A percentile compares a stretch with the other conserved stretches of the same genome.
Conservation (phyloP, 495 filamentous ascomycete genomes). For the Penicillium cosmopolitanum region DNA sequence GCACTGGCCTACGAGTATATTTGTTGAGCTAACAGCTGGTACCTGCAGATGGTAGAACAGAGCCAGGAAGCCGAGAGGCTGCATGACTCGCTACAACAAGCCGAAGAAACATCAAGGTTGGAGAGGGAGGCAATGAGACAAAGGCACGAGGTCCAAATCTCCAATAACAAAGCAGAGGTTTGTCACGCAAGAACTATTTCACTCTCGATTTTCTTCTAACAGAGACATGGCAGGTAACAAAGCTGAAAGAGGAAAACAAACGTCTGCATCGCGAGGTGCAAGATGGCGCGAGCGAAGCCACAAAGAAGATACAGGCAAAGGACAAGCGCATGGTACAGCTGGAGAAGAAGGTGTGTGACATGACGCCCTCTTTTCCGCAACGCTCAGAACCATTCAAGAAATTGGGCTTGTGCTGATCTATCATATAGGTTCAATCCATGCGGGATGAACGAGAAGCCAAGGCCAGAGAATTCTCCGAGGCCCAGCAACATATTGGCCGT, state of each 20-base stretch:
- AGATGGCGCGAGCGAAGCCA: conserved; percentile 24
- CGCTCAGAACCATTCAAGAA: not conserved
- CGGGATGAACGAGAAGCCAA: conserved; percentile 46
- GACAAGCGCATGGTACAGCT: conserved; percentile 40
- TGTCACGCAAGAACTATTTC: not conserved
- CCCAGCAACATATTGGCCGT: conserved; percentile 52
- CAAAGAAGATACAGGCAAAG: conserved; percentile 40
- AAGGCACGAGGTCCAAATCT: conserved; percentile 23
- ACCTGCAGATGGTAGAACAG: conserved; percentile 28
- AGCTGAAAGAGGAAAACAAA: conserved; percentile 30
- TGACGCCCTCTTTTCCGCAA: not conserved
- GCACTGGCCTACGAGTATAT: too few relatives aligned
- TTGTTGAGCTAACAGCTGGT: conserved; percentile 13
- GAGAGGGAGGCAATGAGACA: conserved; percentile 24
- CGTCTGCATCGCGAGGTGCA: conserved; percentile 34
- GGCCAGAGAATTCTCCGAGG: conserved; percentile 52
- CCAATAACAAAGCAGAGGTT: conserved; percentile 31
- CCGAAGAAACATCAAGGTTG: conserved; percentile 23
- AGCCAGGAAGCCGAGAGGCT: conserved; percentile 27
- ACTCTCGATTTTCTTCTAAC: conserved; percentile 6
- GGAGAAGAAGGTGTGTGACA: conserved; percentile 43
- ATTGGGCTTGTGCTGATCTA: not conserved
- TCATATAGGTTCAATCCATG: conserved; percentile 40
- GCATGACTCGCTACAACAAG: conserved; percentile 21
- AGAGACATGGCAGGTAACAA: conserved; percentile 20